Evolutionary conservation across 164 flowering plant species (phyloP), one percentile per base, ranked within the genome.

Genomic region (Umbellularia californica): DNA sequence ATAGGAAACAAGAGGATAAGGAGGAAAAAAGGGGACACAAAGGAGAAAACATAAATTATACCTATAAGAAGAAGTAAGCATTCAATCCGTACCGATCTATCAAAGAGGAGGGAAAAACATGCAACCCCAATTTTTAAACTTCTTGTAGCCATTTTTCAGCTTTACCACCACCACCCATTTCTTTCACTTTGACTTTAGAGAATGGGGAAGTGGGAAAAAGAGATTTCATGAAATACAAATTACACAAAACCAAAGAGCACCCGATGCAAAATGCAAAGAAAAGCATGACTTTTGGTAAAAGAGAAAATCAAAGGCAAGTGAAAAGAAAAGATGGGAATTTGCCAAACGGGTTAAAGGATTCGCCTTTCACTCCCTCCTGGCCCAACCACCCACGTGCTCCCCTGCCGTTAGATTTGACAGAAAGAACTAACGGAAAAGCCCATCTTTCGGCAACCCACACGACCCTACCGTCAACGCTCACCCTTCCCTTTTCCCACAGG

Each of bases 361-460:
- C 24, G 41, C 73, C 65, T 58, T 58, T 20, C 73, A 25, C 50
- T 58, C 65, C 6, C 50, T 0, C 27, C 65, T 55, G 73, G 41
- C 50, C 65, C 63, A 51, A 70, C 41, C 2, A 71, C 24, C 50
- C 65, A 71, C 64, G 41, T 71, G 73, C 62, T 5, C 41, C 24
- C 27, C 58, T 24, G 12, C 73, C 73, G 73, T 71, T 58, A 58
- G 30, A 55, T 1, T 71, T 25, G 23, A 55, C 73, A 71, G 73
- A 71, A 55, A 55, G 47, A 4, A 24, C 22, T 71, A 58, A 71
- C 65, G 65, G 73, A 27, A 71, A 58, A 52, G 73, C 13, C 33
- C 50, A 23, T 11, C 9, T 41, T 55, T 58, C 30, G 10, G 2
- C 30, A 11, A 11, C 63, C 63, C 25, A 15, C 23, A 70, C 62